Base-by-base conservation (phyloP, 2,329 filamentous ascomycete genomes). In the Scedosporium dehoogii region DNA sequence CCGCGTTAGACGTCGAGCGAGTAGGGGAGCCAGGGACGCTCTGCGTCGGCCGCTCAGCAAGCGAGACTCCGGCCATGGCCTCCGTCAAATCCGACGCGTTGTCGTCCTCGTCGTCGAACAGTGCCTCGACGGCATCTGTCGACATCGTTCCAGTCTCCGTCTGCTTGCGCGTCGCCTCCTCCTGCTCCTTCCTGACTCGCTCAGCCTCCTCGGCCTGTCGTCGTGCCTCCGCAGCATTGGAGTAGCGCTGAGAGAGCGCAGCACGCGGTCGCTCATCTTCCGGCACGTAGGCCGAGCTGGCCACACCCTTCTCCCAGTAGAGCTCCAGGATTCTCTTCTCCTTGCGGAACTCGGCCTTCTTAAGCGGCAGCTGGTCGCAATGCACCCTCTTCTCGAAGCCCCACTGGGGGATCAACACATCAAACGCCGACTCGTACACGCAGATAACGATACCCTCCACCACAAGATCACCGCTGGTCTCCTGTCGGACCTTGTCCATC, bases 261-360 rank as follows among this genome's bases (percentile, higher is more conserved):
- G 89, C 87, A 81, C 94, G 96, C 61, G 92, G 92, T 63, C 92
- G 89, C 79, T 99, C 94, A 72, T 99, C 94, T 72, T 99, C 94
- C 2, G 94, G 94, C 60, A 99, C 88, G 69, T 96, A 99, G 2
- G 92, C 90, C 53, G 93, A 97, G 66, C 92, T 97, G 29, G 93
- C 91, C 6, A 97, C 92, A 57, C 94, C 94, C 84, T 97, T 99
- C 86, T 99, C 94, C 94, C 94, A 99, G 81, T 97, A 99, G 16
- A 99, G 84, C 77, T 99, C 94, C 57, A 99, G 82, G 33, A 97
- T 85, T 62, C 94, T 87, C 78, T 92, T 91, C 73, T 96, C 92
- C 82, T 97, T 97, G 75, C 96, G 87, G 77, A 94, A 99, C 73
- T 99, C 94, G n/a, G 94, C 94, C 82, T 99, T 99, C 84, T 97